phyloP scores from a whole-genome alignment of 2,329 filamentous ascomycete species.

The Fusarium coicis region DNA sequence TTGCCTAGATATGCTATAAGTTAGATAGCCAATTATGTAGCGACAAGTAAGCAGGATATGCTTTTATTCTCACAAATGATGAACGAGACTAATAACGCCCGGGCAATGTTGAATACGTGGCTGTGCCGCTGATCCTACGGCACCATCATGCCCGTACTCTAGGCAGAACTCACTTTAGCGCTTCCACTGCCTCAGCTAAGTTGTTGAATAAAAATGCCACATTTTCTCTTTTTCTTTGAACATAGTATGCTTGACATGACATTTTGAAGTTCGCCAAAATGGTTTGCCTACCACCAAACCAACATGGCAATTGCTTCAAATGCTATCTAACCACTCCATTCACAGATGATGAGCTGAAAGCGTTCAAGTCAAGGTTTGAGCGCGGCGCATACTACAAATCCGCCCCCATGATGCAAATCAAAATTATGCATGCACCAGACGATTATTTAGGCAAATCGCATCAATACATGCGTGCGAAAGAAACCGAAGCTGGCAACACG shows the following conservation, averaged over 20 bases:
- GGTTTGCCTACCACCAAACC: not conserved
- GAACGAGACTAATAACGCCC: not conserved
- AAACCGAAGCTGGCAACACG: not conserved
- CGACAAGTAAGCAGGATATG: too few species aligned
- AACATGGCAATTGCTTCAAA: not conserved
- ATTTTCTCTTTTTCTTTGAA: not conserved
- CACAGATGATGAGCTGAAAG: not conserved
- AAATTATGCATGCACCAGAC: not conserved
- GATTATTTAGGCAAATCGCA: conserved; percentile 1
- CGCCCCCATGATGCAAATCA: not conserved
- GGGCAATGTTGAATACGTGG: not conserved
- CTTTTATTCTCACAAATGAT: not conserved
- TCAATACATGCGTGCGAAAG: not conserved
- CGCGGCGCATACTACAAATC: not conserved
- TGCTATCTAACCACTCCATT: not conserved
- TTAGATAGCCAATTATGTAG: not conserved
- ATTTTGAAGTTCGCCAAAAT: not conserved
- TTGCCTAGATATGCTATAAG: not conserved
- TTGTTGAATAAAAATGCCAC: not conserved
- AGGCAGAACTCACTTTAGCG: not conserved
- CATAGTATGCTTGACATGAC: not conserved
- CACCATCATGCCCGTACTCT: not conserved
- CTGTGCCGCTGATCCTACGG: not conserved
- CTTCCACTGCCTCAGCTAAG: not conserved
- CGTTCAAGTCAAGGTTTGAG: not conserved